Conservation (phyloP, 1,284 basidiomycete genomes). For the Boletus mariae region DNA sequence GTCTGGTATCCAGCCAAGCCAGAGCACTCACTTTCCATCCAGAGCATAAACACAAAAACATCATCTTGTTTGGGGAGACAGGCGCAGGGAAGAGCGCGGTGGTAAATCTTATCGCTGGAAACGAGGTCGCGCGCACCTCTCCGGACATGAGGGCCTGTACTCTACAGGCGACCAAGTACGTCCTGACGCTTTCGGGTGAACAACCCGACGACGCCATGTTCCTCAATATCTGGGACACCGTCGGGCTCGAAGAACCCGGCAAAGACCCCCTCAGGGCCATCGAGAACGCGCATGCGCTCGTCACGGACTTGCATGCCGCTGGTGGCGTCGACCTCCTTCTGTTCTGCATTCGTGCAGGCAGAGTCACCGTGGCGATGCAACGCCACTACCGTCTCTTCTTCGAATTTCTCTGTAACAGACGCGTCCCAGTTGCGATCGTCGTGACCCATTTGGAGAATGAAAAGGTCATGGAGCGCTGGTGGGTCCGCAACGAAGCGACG, state of each 20-base stretch:
- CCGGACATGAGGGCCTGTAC: background rate
- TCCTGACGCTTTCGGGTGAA: background rate
- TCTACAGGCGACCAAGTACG: background rate
- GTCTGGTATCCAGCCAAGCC: background rate
- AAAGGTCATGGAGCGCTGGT: background rate
- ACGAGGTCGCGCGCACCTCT: background rate
- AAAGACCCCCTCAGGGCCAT: background rate
- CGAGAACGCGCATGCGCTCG: background rate
- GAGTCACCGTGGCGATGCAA: conserved; percentile 1
- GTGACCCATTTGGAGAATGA: conserved; percentile 2
- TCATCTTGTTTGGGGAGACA: conserved; percentile 4
- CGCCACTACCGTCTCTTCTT: conserved; percentile 4
- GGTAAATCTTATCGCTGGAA: background rate
- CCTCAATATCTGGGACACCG: background rate
- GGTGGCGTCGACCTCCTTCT: conserved; percentile 6
- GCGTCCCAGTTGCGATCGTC: conserved; percentile 1
- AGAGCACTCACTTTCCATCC: background rate
- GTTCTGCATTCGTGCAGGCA: conserved; percentile 1
- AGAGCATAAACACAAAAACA: background rate
- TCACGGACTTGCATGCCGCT: background rate
- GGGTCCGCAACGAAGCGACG: background rate
- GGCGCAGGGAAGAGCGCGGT: background rate
- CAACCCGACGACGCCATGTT: background rate
- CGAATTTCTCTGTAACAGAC: background rate
- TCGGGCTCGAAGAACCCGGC: conserved; percentile 2